Base-by-base conservation (phyloP, 1,139 yeast species). In the Protomyces pachydermus region DNA sequence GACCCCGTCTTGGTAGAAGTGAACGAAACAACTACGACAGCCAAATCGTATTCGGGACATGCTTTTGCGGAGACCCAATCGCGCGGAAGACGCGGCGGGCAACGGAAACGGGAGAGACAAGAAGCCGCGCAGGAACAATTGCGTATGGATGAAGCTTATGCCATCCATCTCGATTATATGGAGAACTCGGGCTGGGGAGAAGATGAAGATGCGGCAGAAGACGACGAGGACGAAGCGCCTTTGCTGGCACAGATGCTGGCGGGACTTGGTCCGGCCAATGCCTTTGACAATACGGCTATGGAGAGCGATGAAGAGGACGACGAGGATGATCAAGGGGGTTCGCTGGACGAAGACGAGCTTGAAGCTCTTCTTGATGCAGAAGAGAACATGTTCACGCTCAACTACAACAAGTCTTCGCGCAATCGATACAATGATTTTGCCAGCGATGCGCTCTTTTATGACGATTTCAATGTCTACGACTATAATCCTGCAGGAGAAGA, bases 141-240 rank as follows among this genome's bases (percentile, higher is more conserved):
- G 42, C 34, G 42, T 10, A 28, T 28, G 42, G 42, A 34, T n/a
- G 62, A 58, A 16, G 61, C 51, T 9, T 34, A 51, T 28, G 62
- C 53, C 18, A 42, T 58, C 20, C 53, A 51, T 38, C 46, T 58
- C 28, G 62, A 58, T 34, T 58, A 58, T 23, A 58, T 58, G 62
- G 62, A 58, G 42, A 51, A 58, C n/a, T 55, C 62, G 34, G 32
- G 46, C 18, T 58, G 62, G 62, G 16, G 56, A 9, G 62, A 58
- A 20, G 64, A 60, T 9, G 46, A 20, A 14, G 37, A 35, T 23
- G 63, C 52, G 35, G 45, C 50, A n/a, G 51, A 23, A 6, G 23
- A 38, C 0, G 42, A 38, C 12, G 39, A 32, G 12, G 53, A 16
- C 9, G 54, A 38, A 16, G 48, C 48, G 23, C 62, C 62, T 4